Evolutionary conservation across 2,329 filamentous ascomycete species (phyloP).

Genomic region (Stagonosporopsis vannaccii): DNA sequence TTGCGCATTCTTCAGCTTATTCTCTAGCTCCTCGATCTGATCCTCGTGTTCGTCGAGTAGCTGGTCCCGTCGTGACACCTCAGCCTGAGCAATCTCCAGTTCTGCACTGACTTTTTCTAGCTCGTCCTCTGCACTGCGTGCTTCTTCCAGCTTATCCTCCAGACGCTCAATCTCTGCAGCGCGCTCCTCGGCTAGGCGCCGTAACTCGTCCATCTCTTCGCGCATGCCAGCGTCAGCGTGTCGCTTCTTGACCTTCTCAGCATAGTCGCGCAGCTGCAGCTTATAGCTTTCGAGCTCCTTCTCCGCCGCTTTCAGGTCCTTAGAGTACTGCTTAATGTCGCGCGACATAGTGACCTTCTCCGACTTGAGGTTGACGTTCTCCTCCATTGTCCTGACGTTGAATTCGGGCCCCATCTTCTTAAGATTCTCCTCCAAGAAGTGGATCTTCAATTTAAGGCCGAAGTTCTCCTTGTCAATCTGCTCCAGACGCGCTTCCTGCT

Average conservation of each 20-base stretch:
- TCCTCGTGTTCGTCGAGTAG: constrained; percentile 50
- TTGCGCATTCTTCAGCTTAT: constrained; percentile 41
- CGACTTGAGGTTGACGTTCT: constrained; percentile 96
- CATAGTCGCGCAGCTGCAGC: constrained; percentile 80
- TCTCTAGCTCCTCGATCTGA: constrained; percentile 45
- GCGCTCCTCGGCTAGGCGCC: constrained; percentile 54
- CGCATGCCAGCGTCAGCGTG: constrained; percentile 75
- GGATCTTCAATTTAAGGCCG: constrained; percentile 61
- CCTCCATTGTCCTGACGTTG: constrained; percentile 85
- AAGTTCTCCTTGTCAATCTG: constrained; percentile 94
- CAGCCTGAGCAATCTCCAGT: constrained; percentile 44
- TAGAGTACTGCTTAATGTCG: constrained; percentile 86
- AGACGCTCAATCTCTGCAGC: constrained; percentile 45
- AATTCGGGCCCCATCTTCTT: constrained; percentile 87
- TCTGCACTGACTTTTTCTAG: constrained; percentile 46
- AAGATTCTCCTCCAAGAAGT: constrained; percentile 91
- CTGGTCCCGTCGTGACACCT: constrained; percentile 44
- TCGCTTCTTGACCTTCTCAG: constrained; percentile 79
- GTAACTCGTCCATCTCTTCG: constrained; percentile 63
- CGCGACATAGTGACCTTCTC: constrained; percentile 88
- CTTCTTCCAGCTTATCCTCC: constrained; percentile 45
- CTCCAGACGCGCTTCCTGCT: constrained; percentile 94
- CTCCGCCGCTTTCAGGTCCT: constrained; percentile 81
- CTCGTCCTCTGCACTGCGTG: constrained; percentile 41
- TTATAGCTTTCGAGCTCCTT: constrained; percentile 85